Percentiles rank a stretch among this genome's conserved stretches.
Evolutionary conservation across 352 stramenopile species (phyloP).

Genomic region (Thalassiosira exigua): DNA sequence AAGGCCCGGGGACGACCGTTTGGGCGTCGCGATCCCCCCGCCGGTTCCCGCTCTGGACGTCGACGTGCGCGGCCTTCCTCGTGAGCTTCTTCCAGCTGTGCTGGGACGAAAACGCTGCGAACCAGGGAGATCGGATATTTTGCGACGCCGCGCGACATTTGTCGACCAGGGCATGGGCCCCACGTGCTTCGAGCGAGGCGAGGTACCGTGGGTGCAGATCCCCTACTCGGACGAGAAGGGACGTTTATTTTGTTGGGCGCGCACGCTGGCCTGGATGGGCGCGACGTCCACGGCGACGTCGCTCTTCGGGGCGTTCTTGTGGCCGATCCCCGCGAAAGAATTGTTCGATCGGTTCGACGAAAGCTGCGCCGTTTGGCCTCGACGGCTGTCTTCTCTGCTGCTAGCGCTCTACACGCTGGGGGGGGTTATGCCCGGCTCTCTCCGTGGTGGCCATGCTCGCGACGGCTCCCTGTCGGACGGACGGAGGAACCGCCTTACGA

Average conservation of each 20-base stretch:
- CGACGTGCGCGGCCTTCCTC: background rate
- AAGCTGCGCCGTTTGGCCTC: background rate
- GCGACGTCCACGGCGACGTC: background rate
- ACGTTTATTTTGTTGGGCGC: background rate
- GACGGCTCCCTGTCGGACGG: background rate
- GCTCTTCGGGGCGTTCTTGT: conserved; percentile 1
- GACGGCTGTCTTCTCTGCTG: conserved; percentile 1
- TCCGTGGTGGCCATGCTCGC: conserved; percentile 2
- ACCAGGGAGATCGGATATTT: conserved; percentile 4
- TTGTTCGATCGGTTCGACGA: background rate
- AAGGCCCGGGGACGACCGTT: too few species aligned
- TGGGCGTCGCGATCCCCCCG: background rate
- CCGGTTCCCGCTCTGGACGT: background rate
- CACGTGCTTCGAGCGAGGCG: conserved; percentile 3
- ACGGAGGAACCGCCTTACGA: background rate
- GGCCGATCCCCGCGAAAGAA: conserved; percentile 3
- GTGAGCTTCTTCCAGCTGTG: conserved; percentile 4
- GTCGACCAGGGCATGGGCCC: background rate
- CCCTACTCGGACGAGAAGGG: conserved; percentile 1
- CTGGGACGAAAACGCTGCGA: background rate
- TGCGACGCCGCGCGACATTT: background rate
- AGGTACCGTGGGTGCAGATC: conserved; percentile 1
- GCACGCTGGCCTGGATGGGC: background rate
- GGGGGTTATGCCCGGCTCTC: background rate
- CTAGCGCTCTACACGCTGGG: conserved; percentile 1